Base-by-base conservation (phyloP, 805 yeast species). In the Metschnikowia rubicola region DNA sequence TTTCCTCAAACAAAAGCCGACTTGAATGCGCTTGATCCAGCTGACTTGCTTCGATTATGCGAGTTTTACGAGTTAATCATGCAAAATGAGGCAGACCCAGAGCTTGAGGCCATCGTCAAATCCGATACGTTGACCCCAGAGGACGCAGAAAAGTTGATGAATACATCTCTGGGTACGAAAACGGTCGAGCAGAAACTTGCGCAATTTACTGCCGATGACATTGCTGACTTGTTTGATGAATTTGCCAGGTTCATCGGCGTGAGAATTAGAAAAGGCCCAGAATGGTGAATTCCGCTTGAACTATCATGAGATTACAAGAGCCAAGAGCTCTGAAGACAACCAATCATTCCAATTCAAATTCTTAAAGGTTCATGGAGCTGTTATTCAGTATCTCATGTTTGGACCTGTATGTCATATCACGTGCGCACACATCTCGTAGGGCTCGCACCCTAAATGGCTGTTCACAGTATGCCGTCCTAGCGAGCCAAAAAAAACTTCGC, bases 41-140 rank as follows among this genome's bases (percentile, higher is more conserved):
- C 68, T 10, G 62, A 67, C 10, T 59, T 87, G 36, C 69, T 84
- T 21, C 71, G 73, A 39, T 69, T 88, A 55, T 78, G 86, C 35
- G 76, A 80, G 53, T 89, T 84, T 61, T 90, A 88, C 70, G 96
- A 88, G 59, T 66, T 88, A 46, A 66, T 88, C 36, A 84, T 89
- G 21, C 55, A 47, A 31, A 45, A 43, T 37, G 54, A 54, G 34
- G 37, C 54, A 4, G 31, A 41, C 42, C 49, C 47, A 6, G 57
- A 53, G 33, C 28, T 53, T 33, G 35, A 40, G 39, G 51, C 44
- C 32, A 47, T 53, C 19, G 30, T 53, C 30, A 41, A 52, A 38
- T n/a, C 47, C 10, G 57, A 53, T 13, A 39, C 35, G 4, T 41
- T 54, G 43, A 48, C 52, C 12, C 43, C 49, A 1, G 54, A 56